A percentile compares a stretch with the other conserved stretches of the same genome.
phyloP scores from a whole-genome alignment of 2,329 filamentous ascomycete genomes.

The Dactylellina drechsleri region DNA sequence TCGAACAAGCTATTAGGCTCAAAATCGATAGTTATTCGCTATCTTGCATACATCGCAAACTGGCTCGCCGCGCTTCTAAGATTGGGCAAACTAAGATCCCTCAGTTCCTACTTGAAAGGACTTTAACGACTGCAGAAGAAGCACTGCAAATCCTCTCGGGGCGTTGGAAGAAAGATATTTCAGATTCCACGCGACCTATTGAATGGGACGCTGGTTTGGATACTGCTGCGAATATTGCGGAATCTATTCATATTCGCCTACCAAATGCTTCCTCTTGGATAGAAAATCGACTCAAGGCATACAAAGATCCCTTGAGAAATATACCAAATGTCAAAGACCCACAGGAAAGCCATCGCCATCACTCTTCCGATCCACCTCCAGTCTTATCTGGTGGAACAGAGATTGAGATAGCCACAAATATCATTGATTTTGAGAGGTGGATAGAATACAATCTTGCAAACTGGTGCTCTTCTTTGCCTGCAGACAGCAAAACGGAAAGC shows the following conservation, averaged over 20 bases:
- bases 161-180: neutral
- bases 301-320: neutral
- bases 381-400: neutral
- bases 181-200: slow-evolving; percentile 7
- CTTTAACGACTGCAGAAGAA: neutral
- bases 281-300: slow-evolving; percentile 9
- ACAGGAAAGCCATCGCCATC: neutral
- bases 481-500: slow-evolving; percentile 30
- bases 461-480: slow-evolving; percentile 61
- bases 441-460: slow-evolving; percentile 64
- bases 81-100: slow-evolving; percentile 62
- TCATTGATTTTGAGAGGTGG: slow-evolving; percentile 45
- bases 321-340: neutral
- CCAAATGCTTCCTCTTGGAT: slow-evolving; percentile 3
- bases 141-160: neutral
- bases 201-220: slow-evolving; percentile 5
- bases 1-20: slow-evolving; percentile 42
- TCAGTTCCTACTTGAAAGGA: slow-evolving; percentile 59
- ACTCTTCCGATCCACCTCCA: neutral
- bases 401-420: neutral
- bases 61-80: slow-evolving; percentile 64
- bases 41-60: slow-evolving; percentile 41
- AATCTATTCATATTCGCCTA: slow-evolving; percentile 13
- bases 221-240: neutral
- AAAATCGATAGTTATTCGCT: slow-evolving; percentile 56